These are phyloP conservation scores for Termitomyces titanicus DNA, from an alignment of 768 basidiomycete genomes.

Conservation along the genomic window DNA sequence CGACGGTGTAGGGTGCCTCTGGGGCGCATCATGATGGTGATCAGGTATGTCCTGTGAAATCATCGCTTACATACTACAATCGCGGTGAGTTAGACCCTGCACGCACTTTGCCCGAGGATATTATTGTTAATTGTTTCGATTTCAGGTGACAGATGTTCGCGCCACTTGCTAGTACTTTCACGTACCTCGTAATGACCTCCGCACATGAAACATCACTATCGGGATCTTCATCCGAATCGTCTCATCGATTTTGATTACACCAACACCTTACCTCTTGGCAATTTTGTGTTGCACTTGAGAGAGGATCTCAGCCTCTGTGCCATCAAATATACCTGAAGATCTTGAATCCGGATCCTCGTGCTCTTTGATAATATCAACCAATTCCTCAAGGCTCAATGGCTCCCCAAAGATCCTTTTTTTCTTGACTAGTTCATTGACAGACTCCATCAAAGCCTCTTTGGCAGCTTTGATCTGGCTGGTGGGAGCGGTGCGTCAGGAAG, in stretches of 20 bases:
- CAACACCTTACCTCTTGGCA: neutral
- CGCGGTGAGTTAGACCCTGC: no score
- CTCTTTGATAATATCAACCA: neutral
- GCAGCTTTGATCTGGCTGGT: neutral
- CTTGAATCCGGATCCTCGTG: neutral
- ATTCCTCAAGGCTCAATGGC: neutral
- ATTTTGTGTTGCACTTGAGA: neutral
- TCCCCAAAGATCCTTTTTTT: neutral
- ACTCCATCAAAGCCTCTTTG: neutral
- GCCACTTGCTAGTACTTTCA: no score
- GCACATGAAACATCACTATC: neutral
- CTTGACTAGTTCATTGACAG: neutral
- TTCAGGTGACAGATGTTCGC: no score
- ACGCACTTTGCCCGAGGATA: no score
- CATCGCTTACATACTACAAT: no score
- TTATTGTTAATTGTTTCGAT: no score
- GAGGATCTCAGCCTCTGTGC: neutral
- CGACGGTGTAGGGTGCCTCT: no score
- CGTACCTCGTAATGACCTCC: slow-evolving; percentile 2
- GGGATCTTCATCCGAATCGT: neutral
- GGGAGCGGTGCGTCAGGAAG: neutral
- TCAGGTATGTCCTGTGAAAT: no score
- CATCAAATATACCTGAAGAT: neutral
- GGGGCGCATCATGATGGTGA: no score
- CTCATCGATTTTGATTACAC: neutral